Evolutionary conservation across 176 grass and related monocot species (phyloP), one percentile per base, ranked within the genome.

Genomic region (Triticum urartu): DNA sequence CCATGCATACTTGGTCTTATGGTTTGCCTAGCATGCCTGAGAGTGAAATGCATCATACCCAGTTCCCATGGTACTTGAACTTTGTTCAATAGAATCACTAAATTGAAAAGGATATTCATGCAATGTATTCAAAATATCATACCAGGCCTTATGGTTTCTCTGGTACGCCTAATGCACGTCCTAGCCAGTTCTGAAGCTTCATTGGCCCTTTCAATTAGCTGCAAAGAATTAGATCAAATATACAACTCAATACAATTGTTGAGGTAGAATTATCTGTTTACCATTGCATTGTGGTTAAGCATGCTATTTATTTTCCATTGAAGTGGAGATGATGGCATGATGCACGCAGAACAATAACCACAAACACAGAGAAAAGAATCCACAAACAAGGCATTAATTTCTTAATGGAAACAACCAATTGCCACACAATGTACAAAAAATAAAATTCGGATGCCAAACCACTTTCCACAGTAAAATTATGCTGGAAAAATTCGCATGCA

Each of bases 141-240:
- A 99, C 97, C 94, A 63, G 80, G 66, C 79, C 85, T 91, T 60
- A 72, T 33, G 20, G 79, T 65, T 90, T 99, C 94, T 91, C 92
- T 89, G 63, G 93, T 90, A 83, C 21, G 90, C 66, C 85, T 92
- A 78, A 99, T 89, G 69, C 90, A 94, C 63, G 72, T 54, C 69
- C 81, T 96, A 43, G 97, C 90, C 80, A 93, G 45, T 86, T 96
- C 94, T 88, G 90, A 91, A 79, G 97, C 97, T 75, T 25, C 85
- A 94, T 71, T 87, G 38, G 87, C 83, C 80, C 80, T 80, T 92
- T 99, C 86, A 1, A 88, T 84, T 81, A 99, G 85, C 97, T 99
- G 85, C 72, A 86, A 81, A 86, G 20, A 92, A 66, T 86, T 58
- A 82, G 81, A 79, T 38, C 25, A 77, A 76, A 76, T 24, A 76